Percentiles rank a stretch among this genome's conserved stretches.
These are phyloP conservation scores for Thraustochytrium striatum DNA, from an alignment of 352 stramenopile species.

Conservation along the genomic window DNA sequence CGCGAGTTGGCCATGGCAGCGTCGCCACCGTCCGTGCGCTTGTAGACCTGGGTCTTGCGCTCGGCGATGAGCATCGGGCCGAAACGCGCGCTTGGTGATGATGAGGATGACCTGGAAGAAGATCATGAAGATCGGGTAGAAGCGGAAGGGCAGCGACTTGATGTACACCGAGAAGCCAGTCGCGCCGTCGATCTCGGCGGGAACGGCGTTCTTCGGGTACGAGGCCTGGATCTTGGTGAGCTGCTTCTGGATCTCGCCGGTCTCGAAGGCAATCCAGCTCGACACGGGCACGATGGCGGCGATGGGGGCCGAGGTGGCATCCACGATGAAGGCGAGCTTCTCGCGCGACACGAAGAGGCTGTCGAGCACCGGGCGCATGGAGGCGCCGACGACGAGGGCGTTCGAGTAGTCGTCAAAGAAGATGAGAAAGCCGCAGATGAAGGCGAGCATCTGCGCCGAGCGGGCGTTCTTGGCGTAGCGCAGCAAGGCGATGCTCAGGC, in stretches of 20 bases:
- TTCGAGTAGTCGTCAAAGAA: slow-evolving; percentile 62
- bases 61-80: slow-evolving; percentile 62
- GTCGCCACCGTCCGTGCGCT: slow-evolving; percentile 59
- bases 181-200: slow-evolving; percentile 36
- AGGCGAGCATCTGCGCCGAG: slow-evolving; percentile 51
- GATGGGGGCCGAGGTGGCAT: slow-evolving; percentile 59
- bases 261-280: slow-evolving; percentile 64
- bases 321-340: slow-evolving; percentile 63
- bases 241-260: slow-evolving; percentile 60
- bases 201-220: not conserved
- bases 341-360: slow-evolving; percentile 57
- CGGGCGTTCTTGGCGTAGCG: slow-evolving; percentile 55
- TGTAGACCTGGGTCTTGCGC: slow-evolving; percentile 56
- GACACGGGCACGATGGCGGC: slow-evolving; percentile 60
- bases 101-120: slow-evolving; percentile 44
- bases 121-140: slow-evolving; percentile 52
- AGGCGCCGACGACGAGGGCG: slow-evolving; percentile 58
- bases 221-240: slow-evolving; percentile 57
- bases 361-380: slow-evolving; percentile 60
- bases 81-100: slow-evolving; percentile 55
- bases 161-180: slow-evolving; percentile 60
- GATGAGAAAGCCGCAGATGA: slow-evolving; percentile 49
- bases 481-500: slow-evolving; percentile 55
- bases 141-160: slow-evolving; percentile 53
- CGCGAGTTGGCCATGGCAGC: not conserved